phyloP scores from a whole-genome alignment of 2,329 filamentous ascomycete species.

The Metarhizium album region DNA sequence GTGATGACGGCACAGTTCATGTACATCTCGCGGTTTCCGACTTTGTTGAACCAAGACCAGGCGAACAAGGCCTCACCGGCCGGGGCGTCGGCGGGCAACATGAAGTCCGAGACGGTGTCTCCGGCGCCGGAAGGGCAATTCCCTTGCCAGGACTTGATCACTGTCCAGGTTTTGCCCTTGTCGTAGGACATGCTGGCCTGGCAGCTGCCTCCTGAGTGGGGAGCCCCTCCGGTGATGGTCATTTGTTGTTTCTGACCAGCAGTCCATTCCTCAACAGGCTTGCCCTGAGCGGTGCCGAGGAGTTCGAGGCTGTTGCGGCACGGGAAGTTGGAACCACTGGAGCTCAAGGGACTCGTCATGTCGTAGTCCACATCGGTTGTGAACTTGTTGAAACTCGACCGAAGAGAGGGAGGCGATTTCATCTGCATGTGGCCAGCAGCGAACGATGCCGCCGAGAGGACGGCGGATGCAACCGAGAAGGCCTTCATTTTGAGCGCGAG shows the following conservation, averaged over 20 bases:
- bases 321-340: slow-evolving; percentile 55
- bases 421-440: slow-evolving; percentile 45
- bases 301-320: slow-evolving; percentile 56
- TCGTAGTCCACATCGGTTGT: slow-evolving; percentile 52
- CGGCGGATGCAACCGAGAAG: slow-evolving; percentile 20
- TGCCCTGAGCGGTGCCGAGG: slow-evolving; percentile 37
- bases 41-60: slow-evolving; percentile 54
- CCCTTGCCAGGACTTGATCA: slow-evolving; percentile 28
- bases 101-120: slow-evolving; percentile 30
- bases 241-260: slow-evolving; percentile 43
- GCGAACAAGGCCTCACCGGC: slow-evolving; percentile 40
- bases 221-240: slow-evolving; percentile 39
- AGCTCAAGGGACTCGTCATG: slow-evolving; percentile 56
- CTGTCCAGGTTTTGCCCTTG: slow-evolving; percentile 45
- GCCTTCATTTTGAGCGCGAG: slow-evolving; percentile 29
- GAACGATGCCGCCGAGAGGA: background rate
- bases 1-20: slow-evolving; percentile 55
- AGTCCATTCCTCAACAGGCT: slow-evolving; percentile 42
- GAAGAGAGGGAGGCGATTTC: slow-evolving; percentile 39
- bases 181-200: slow-evolving; percentile 54
- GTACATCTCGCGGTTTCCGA: slow-evolving; percentile 59
- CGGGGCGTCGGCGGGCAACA: slow-evolving; percentile 40
- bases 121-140: slow-evolving; percentile 20
- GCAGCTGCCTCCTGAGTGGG: slow-evolving; percentile 50
- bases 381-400: slow-evolving; percentile 41